Evolutionary conservation across 1,284 basidiomycete species (phyloP).

Genomic region (Fomitopsis palustris): DNA sequence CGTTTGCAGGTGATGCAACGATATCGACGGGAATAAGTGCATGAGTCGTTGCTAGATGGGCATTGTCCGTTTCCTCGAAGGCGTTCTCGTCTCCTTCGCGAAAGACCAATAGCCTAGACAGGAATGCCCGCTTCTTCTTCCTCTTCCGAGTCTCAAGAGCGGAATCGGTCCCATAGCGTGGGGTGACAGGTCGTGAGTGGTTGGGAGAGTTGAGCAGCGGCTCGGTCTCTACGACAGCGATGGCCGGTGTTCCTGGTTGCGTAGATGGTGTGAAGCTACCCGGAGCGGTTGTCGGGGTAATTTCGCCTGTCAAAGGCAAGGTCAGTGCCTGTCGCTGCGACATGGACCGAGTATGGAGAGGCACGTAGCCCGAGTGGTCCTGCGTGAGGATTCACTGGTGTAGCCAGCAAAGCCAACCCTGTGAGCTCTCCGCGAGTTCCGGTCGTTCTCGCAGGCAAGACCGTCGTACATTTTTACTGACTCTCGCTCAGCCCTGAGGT

Average conservation of each 20-base stretch:
- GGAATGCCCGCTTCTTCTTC: constrained; percentile 11
- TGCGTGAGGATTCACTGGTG: too few species aligned
- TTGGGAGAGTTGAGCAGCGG: constrained; percentile 11
- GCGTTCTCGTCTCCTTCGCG: constrained; percentile 7
- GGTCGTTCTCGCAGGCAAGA: too few species aligned
- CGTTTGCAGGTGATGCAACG: constrained; percentile 10
- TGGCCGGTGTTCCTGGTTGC: constrained; percentile 1
- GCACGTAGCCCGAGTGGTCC: too few species aligned
- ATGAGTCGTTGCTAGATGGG: constrained; percentile 20
- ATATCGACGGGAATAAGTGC: constrained; percentile 26
- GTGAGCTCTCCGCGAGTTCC: too few species aligned
- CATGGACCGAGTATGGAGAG: too few species aligned
- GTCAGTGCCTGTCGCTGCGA: neutral
- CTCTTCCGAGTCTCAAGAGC: neutral
- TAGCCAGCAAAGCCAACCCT: too few species aligned
- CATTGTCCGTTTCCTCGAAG: constrained; percentile 12
- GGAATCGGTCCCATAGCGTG: neutral
- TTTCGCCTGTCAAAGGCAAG: neutral
- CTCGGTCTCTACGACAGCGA: constrained; percentile 19
- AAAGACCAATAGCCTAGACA: constrained; percentile 12
- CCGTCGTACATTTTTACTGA: neutral
- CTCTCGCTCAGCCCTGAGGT: neutral
- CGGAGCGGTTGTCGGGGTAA: neutral
- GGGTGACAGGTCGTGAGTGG: neutral
- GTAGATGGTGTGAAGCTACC: neutral